Conservation (phyloP, 306 rosid species). For the Pyrus pyrifolia region DNA sequence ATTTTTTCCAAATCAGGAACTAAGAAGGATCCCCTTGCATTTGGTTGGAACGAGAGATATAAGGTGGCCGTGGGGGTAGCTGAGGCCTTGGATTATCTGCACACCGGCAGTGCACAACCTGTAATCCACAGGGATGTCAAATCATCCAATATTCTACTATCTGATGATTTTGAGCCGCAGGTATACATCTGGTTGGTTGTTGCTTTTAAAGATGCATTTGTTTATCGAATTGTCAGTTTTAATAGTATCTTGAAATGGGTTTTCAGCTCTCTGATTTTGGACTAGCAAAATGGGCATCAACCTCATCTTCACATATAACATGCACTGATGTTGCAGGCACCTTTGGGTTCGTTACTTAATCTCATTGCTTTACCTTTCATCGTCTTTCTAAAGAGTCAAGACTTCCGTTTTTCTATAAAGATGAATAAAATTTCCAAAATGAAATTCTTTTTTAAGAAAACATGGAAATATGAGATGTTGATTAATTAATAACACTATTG, state of each 20-base stretch:
- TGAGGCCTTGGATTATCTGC: constrained; percentile 86
- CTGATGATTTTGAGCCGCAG: constrained; percentile 93
- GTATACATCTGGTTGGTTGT: constrained; percentile 24
- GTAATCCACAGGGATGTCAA: constrained; percentile 92
- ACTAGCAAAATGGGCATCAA: constrained; percentile 81
- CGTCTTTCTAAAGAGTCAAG: not conserved
- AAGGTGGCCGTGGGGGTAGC: constrained; percentile 89
- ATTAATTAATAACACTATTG: not conserved
- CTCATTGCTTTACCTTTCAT: not conserved
- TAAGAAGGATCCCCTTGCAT: constrained; percentile 48
- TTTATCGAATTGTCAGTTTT: constrained; percentile 7
- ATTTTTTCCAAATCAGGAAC: constrained; percentile 38
- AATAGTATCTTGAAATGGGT: constrained; percentile 11
- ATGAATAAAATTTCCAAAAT: not conserved
- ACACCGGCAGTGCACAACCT: constrained; percentile 45
- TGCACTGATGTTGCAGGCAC: constrained; percentile 97
- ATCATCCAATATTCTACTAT: constrained; percentile 74
- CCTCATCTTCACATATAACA: constrained; percentile 64
- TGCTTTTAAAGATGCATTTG: not conserved
- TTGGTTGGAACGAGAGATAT: constrained; percentile 85
- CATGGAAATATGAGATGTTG: not conserved
- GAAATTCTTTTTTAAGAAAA: not conserved
- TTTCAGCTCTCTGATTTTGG: constrained; percentile 96
- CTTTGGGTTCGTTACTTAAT: constrained; percentile 66
- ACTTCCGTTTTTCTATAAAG: not conserved